Evolutionary conservation across 106 monocot genomes (phyloP), one percentile per base, ranked within the genome.

Genomic region (Allium fistulosum): DNA sequence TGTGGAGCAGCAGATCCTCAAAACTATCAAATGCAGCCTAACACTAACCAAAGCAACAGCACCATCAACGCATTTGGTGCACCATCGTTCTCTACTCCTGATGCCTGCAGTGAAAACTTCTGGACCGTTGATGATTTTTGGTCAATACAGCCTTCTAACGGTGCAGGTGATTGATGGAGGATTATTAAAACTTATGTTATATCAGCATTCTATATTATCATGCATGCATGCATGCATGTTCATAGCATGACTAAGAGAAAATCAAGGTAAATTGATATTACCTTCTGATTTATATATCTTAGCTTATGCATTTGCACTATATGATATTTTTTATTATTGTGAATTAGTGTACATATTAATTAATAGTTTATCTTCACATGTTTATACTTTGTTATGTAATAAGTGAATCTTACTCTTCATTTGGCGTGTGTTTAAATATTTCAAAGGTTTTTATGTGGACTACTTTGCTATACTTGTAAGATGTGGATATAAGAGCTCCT

Each of bases 51-150:
- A 37, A 37, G 37, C 37, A 69, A 56, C 27, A 22, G 26, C 17
- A 53, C 10, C 45, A 17, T 18, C 10, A 9, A 58, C 48, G 62
- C 68, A 12, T 68, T 68, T 3, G 14, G 48, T 46, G 45, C 37
- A 8, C 56, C 37, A 22, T 18, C 68, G 0, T 48, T 58, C 46
- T 49, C 58, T 12, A 63, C 55, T 57, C 18, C 57, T 51, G 6
- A 46, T 22, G 26, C 61, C 10, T 74, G 65, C 0, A 51, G 49
- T 4, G 77, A 78, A 7, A 78, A 71, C 75, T 82, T 82, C 65
- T 82, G 82, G 82, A 75, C 52, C n/a, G 62, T 82, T n/a, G 82
- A 82, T 8, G 78, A 78, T 22, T 78, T 74, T 61, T 82, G 82
- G 82, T 70, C 78, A 6, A 67, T 74, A 51, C 78, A 78, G 26